Percentiles rank a stretch among this genome's conserved stretches.
Evolutionary conservation across 805 yeast species (phyloP).

Genomic region (Candida maris): DNA sequence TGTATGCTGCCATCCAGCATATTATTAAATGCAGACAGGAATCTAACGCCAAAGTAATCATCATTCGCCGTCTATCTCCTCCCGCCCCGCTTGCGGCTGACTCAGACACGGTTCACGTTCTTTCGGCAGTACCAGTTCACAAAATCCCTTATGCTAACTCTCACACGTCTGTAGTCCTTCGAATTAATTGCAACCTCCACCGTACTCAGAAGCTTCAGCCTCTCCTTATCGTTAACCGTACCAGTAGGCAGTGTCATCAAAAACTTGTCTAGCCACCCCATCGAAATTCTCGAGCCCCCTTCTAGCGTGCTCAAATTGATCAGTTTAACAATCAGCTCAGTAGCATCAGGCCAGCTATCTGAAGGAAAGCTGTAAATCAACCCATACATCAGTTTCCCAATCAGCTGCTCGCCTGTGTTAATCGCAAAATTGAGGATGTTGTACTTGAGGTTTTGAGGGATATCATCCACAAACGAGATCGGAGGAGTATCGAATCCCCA

Average conservation of each 20-base stretch:
- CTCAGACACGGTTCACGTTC: slow-evolving; percentile 43
- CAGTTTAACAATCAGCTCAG: slow-evolving; percentile 65
- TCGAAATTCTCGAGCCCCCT: slow-evolving; percentile 35
- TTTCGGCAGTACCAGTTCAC: slow-evolving; percentile 80
- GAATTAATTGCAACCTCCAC: slow-evolving; percentile 59
- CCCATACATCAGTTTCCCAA: slow-evolving; percentile 56
- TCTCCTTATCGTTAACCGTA: slow-evolving; percentile 65
- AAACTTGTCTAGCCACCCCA: slow-evolving; percentile 61
- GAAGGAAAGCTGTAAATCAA: slow-evolving; percentile 66
- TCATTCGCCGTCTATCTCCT: too few relatives aligned
- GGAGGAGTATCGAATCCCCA: slow-evolving; percentile 88
- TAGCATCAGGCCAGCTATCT: slow-evolving; percentile 70
- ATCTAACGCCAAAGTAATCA: too few relatives aligned
- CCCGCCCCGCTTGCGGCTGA: too few relatives aligned
- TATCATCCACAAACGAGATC: slow-evolving; percentile 59
- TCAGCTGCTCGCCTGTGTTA: slow-evolving; percentile 54
- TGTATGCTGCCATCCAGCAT: too few relatives aligned
- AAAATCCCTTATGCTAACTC: slow-evolving; percentile 71
- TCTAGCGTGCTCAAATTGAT: slow-evolving; percentile 51
- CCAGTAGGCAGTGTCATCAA: slow-evolving; percentile 54
- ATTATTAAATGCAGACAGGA: too few relatives aligned
- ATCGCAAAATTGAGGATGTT: slow-evolving; percentile 46
- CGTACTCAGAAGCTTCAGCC: slow-evolving; percentile 54
- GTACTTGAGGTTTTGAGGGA: slow-evolving; percentile 46
- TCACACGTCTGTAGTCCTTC: slow-evolving; percentile 68